Conservation (phyloP, 2,329 filamentous ascomycete species). For the Aureobasidium sp. region DNA sequence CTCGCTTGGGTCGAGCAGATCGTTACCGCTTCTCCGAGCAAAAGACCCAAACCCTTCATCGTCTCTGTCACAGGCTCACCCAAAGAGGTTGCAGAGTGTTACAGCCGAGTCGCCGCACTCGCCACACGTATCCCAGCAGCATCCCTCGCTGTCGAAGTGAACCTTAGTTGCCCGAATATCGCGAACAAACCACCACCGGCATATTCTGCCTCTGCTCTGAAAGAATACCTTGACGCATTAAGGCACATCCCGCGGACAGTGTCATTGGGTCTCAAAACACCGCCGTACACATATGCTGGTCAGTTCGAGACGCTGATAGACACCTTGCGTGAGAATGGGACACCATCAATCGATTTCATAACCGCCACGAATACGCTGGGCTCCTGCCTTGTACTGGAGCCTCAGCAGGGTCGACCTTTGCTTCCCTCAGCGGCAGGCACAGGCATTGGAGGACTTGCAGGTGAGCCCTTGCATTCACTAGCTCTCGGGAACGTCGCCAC, state of each 20-base stretch:
- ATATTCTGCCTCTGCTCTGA: conserved; percentile 50
- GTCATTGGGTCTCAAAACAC: conserved; percentile 62
- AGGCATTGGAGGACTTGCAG: conserved; percentile 66
- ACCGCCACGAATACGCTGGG: conserved; percentile 71
- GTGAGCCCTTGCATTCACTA: conserved; percentile 63
- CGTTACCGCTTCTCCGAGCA: conserved; percentile 52
- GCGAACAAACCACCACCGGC: conserved; percentile 61
- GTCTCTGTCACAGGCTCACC: conserved; percentile 63
- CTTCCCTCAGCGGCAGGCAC: conserved; percentile 47
- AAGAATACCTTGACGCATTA: conserved; percentile 49
- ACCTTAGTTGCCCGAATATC: conserved; percentile 75
- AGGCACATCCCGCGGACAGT: conserved; percentile 27
- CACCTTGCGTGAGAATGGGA: conserved; percentile 39
- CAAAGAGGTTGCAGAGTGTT: conserved; percentile 51
- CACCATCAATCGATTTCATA: conserved; percentile 55
- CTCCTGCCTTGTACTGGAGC: conserved; percentile 53
- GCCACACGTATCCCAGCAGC: conserved; percentile 33
- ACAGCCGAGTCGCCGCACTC: conserved; percentile 40
- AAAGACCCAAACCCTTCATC: conserved; percentile 52
- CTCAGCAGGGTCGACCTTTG: conserved; percentile 23
- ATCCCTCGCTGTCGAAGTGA: conserved; percentile 64
- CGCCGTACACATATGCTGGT: conserved; percentile 64
- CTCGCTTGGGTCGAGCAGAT: conserved; percentile 44
- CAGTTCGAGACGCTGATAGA: conserved; percentile 55
- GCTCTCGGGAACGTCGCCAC: conserved; percentile 69